phyloP scores from a whole-genome alignment of 345 rosid genomes.

The Euphorbia pulcherrima region DNA sequence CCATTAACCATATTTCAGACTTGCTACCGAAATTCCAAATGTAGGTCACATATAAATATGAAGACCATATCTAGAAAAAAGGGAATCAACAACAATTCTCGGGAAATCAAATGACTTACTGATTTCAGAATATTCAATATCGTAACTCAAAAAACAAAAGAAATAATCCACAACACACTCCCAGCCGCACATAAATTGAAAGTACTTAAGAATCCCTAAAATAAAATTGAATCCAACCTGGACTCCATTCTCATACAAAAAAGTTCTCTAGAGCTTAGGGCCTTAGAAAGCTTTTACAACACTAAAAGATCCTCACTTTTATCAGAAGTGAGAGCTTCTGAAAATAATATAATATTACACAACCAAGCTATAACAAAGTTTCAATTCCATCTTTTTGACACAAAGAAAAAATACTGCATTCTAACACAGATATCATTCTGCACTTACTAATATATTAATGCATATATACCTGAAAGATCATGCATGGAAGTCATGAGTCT shows the following conservation, averaged over 20 bases:
- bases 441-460: conserved; percentile 12
- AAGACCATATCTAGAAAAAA: conserved; percentile 1
- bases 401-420: not conserved
- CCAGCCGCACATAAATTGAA: not conserved
- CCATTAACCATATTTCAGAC: not conserved
- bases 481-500: conserved; percentile 52
- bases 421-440: not conserved
- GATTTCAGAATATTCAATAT: not conserved
- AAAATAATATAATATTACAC: not conserved
- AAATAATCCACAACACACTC: not conserved
- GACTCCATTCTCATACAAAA: not conserved
- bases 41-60: conserved; percentile 1
- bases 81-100: not conserved
- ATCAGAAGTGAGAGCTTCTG: not conserved
- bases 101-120: not conserved
- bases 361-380: not conserved
- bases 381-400: not conserved
- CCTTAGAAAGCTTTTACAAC: not conserved
- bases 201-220: not conserved
- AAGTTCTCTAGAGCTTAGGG: not conserved
- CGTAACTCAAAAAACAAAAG: not conserved
- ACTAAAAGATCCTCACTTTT: not conserved
- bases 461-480: conserved; percentile 47
- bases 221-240: not conserved
- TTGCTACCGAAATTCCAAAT: not conserved